Evolutionary conservation across 768 basidiomycete species (phyloP).

Genomic region (Russula sp.): DNA sequence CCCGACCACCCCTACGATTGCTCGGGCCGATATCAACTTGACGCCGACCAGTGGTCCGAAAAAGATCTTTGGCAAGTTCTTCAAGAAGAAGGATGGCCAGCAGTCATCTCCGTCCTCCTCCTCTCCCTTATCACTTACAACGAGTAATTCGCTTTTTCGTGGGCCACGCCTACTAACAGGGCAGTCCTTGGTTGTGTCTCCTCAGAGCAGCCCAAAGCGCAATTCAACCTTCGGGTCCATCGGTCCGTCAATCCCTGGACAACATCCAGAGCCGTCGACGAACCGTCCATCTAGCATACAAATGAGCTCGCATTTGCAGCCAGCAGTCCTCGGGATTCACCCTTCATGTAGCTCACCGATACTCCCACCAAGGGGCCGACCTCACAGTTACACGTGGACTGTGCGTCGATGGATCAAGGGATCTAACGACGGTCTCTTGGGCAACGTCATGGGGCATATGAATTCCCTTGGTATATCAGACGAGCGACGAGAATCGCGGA

Average conservation of each 20-base stretch:
- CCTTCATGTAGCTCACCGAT: conserved; percentile 51
- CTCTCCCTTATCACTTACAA: conserved; percentile 11
- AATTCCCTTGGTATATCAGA: conserved; percentile 23
- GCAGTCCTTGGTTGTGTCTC: conserved; percentile 7
- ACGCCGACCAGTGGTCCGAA: conserved; percentile 42
- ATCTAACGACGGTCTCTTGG: conserved; percentile 38
- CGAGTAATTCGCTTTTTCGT: conserved; percentile 8
- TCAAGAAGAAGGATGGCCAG: conserved; percentile 47
- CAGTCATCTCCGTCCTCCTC: conserved; percentile 19
- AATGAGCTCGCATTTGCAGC: conserved; percentile 30
- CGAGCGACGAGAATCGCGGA: conserved; percentile 23
- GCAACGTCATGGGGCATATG: conserved; percentile 41
- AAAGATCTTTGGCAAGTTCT: conserved; percentile 62
- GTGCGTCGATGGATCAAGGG: conserved; percentile 72
- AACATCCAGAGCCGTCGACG: conserved; percentile 6
- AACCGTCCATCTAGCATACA: conserved; percentile 7
- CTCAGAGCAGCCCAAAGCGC: conserved; percentile 21
- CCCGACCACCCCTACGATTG: conserved; percentile 25
- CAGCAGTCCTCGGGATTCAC: conserved; percentile 62
- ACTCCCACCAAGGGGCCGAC: conserved; percentile 34
- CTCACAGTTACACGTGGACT: conserved; percentile 65
- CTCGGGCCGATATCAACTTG: conserved; percentile 26
- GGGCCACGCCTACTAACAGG: conserved; percentile 6
- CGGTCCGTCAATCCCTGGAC: conserved; percentile 11
- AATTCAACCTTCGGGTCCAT: conserved; percentile 19